Percentiles rank a stretch among this genome's conserved stretches.
Evolutionary conservation across 2,329 filamentous ascomycete species (phyloP).

Genomic region (Botrytis aclada): DNA sequence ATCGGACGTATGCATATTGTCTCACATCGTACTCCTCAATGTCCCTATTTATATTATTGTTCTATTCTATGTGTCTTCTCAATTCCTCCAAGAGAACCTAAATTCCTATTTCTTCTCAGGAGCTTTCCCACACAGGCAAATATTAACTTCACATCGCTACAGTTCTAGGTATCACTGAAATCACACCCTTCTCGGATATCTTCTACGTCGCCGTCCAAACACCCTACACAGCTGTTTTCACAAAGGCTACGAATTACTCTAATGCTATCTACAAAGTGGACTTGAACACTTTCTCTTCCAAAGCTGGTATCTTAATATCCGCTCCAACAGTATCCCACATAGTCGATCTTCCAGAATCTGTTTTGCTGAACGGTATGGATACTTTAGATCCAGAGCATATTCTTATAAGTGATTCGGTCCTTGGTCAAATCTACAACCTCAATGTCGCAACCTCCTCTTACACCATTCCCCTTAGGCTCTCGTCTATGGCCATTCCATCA

Average conservation of each 20-base stretch:
- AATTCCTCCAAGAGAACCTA: neutral
- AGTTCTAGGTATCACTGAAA: conserved; percentile 33
- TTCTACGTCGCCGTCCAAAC: conserved; percentile 33
- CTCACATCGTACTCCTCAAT: neutral
- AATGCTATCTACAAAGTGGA: conserved; percentile 30
- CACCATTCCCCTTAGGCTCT: conserved; percentile 30
- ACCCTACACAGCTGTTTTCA: conserved; percentile 33
- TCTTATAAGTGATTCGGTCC: conserved; percentile 29
- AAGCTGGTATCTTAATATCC: neutral
- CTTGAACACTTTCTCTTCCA: conserved; percentile 24
- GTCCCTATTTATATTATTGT: neutral
- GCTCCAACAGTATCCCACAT: conserved; percentile 16
- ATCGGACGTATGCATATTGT: conserved; percentile 1
- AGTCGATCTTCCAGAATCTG: conserved; percentile 15
- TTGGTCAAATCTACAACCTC: conserved; percentile 28
- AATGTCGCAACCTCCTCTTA: conserved; percentile 30
- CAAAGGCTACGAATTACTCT: conserved; percentile 24
- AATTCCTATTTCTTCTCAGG: neutral
- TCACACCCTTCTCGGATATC: conserved; percentile 26
- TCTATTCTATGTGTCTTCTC: neutral
- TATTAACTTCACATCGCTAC: neutral
- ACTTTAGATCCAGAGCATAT: conserved; percentile 24
- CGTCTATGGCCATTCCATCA: conserved; percentile 25
- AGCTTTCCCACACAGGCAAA: neutral
- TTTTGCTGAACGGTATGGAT: conserved; percentile 33